These are phyloP conservation scores for Asparagopsis taxiformis DNA, from an alignment of 31 red algal genomes.

Conservation along the genomic window DNA sequence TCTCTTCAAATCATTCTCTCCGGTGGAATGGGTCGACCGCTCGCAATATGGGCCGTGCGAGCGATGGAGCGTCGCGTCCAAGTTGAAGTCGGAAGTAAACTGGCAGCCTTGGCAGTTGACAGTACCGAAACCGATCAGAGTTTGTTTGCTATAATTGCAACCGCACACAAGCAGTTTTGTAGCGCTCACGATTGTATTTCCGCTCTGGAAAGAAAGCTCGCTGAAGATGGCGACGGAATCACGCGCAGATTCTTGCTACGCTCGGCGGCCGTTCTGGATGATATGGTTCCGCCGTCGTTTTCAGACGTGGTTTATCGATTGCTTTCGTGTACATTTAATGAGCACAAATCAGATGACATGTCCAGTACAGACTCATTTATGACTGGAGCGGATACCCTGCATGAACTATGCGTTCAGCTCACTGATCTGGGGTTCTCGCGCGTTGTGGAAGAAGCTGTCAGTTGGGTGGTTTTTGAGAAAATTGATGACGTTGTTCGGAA, in stretches of 20 bases:
- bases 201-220: conserved; percentile 30
- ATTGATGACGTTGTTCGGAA: conserved; percentile 36
- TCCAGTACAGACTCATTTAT: not conserved
- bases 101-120: not conserved
- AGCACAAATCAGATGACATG: not conserved
- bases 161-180: conserved; percentile 20
- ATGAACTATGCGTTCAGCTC: conserved; percentile 32
- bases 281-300: conserved; percentile 19
- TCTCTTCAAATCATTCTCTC: conserved; percentile 4
- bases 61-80: not conserved
- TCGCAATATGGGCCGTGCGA: conserved; percentile 2
- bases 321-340: not conserved
- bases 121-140: not conserved
- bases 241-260: conserved; percentile 19
- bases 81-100: not conserved
- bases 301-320: conserved; percentile 8
- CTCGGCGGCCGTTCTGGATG: conserved; percentile 30
- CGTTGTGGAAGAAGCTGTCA: conserved; percentile 27
- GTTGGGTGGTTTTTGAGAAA: conserved; percentile 43
- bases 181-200: conserved; percentile 1
- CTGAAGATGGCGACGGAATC: conserved; percentile 13
- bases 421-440: conserved; percentile 40
- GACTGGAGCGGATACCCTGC: not conserved
- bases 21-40: conserved; percentile 4
- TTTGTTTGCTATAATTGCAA: too few species aligned